phyloP scores from a whole-genome alignment of 331 rosid species.

The Rhamnella rubrinervis region DNA sequence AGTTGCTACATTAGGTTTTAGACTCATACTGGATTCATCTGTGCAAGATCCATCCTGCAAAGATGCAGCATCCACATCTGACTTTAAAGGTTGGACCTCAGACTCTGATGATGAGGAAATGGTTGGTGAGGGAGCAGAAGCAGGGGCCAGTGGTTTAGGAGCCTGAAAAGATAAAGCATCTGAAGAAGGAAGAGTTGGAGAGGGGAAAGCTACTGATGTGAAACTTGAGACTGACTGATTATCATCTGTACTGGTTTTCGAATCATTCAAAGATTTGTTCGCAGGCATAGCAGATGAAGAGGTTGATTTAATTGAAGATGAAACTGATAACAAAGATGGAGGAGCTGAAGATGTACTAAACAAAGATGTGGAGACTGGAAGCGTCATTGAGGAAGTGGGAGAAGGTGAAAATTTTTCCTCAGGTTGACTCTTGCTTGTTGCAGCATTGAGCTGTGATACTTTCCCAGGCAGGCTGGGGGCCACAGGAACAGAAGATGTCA shows the following conservation, averaged over 20 bases:
- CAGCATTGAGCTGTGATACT: constrained; percentile 17
- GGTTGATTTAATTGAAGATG: constrained; percentile 32
- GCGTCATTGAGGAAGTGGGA: constrained; percentile 34
- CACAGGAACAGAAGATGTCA: constrained; percentile 29
- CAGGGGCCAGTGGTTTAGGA: constrained; percentile 25
- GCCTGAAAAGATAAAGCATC: constrained; percentile 26
- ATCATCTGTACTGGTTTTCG: constrained; percentile 28
- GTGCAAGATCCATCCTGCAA: constrained; percentile 30
- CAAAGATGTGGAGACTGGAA: constrained; percentile 26
- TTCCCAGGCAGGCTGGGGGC: constrained; percentile 26
- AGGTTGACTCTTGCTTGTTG: constrained; percentile 34
- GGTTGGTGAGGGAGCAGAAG: constrained; percentile 21
- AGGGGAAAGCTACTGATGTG: constrained; percentile 34
- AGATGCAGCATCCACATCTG: constrained; percentile 37
- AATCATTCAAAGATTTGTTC: constrained; percentile 33
- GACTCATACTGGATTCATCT: constrained; percentile 38
- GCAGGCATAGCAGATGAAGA: constrained; percentile 30
- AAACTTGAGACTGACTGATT: constrained; percentile 33
- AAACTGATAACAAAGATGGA: constrained; percentile 30
- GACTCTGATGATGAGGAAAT: constrained; percentile 32
- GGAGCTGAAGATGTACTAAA: constrained; percentile 27
- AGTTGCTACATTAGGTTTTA: constrained; percentile 39
- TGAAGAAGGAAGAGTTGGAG: constrained; percentile 23
- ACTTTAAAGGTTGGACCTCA: constrained; percentile 41
- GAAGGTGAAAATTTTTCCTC: constrained; percentile 31